Percentiles rank a stretch among this genome's conserved stretches.
phyloP scores from a whole-genome alignment of 495 filamentous ascomycete genomes.

The Penicillium cosmopolitanum region DNA sequence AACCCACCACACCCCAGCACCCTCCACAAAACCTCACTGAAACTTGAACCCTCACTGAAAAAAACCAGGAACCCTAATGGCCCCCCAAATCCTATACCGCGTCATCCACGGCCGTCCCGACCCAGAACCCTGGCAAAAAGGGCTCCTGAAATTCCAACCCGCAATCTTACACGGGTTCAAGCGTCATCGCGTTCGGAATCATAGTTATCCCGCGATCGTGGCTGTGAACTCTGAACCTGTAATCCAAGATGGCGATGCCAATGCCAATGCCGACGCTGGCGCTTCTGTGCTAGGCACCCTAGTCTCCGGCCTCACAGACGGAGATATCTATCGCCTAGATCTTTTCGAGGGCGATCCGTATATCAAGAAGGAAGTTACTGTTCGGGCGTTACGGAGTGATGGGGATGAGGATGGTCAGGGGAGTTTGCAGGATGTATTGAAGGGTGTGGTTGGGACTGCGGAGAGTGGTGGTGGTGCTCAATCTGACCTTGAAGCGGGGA shows the following conservation, averaged over 20 bases:
- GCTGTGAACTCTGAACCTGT: constrained; percentile 25
- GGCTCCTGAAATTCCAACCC: constrained; percentile 65
- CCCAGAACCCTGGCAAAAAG: constrained; percentile 53
- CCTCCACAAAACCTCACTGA: background rate
- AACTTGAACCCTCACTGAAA: too few relatives aligned
- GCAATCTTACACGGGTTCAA: constrained; percentile 75
- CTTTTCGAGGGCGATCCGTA: constrained; percentile 83
- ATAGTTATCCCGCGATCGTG: constrained; percentile 87
- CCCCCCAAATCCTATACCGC: constrained; percentile 75
- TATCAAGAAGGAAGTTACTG: constrained; percentile 60
- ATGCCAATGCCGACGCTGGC: background rate
- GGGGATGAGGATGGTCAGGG: constrained; percentile 14
- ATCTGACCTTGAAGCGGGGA: constrained; percentile 31
- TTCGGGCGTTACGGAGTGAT: constrained; percentile 49
- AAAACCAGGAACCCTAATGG: constrained; percentile 64
- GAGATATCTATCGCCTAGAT: constrained; percentile 77
- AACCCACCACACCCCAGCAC: constrained; percentile 1
- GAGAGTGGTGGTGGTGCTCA: constrained; percentile 9
- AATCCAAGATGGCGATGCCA: background rate
- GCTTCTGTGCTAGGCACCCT: constrained; percentile 74
- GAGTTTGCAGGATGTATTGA: constrained; percentile 37
- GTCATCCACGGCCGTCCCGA: constrained; percentile 70
- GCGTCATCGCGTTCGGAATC: constrained; percentile 66
- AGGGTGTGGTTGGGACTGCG: constrained; percentile 29
- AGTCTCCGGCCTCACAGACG: constrained; percentile 76